Evolutionary conservation across 1,284 basidiomycete species (phyloP).

Genomic region (Schizophyllum amplum): DNA sequence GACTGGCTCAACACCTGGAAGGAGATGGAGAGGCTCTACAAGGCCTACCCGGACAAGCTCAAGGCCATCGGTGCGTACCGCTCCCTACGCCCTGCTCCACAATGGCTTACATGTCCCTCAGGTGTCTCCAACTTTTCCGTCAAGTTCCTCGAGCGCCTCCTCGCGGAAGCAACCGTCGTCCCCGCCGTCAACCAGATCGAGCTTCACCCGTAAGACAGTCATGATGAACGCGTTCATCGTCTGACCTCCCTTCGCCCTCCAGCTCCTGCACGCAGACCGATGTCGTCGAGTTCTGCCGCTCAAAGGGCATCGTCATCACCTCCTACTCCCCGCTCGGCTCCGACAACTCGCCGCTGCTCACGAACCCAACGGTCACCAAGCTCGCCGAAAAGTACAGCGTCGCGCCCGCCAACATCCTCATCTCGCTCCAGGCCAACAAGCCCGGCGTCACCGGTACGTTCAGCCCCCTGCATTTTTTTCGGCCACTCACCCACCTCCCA

Average conservation of each 20-base stretch:
- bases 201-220: slow-evolving; percentile 67
- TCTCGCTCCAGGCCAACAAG: slow-evolving; percentile 61
- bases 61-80: slow-evolving; percentile 54
- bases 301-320: slow-evolving; percentile 59
- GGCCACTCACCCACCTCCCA: background rate
- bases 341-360: slow-evolving; percentile 63
- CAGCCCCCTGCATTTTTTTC: slow-evolving; percentile 21
- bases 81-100: background rate
- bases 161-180: slow-evolving; percentile 51
- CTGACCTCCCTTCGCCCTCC: background rate
- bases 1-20: slow-evolving; percentile 77
- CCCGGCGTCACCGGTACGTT: slow-evolving; percentile 34
- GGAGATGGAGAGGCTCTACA: slow-evolving; percentile 63
- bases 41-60: slow-evolving; percentile 57
- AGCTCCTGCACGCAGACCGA: slow-evolving; percentile 60
- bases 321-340: slow-evolving; percentile 78
- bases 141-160: slow-evolving; percentile 48
- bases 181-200: slow-evolving; percentile 83
- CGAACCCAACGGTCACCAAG: slow-evolving; percentile 44
- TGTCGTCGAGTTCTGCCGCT: slow-evolving; percentile 49
- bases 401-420: slow-evolving; percentile 47
- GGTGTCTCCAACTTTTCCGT: slow-evolving; percentile 69
- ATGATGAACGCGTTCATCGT: slow-evolving; percentile 10
- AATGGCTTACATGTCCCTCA: slow-evolving; percentile 10
- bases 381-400: slow-evolving; percentile 49